Evolutionary conservation across 2,329 filamentous ascomycete species (phyloP), one percentile per base, ranked within the genome.

Genomic region (Plectosphaerella sp.): DNA sequence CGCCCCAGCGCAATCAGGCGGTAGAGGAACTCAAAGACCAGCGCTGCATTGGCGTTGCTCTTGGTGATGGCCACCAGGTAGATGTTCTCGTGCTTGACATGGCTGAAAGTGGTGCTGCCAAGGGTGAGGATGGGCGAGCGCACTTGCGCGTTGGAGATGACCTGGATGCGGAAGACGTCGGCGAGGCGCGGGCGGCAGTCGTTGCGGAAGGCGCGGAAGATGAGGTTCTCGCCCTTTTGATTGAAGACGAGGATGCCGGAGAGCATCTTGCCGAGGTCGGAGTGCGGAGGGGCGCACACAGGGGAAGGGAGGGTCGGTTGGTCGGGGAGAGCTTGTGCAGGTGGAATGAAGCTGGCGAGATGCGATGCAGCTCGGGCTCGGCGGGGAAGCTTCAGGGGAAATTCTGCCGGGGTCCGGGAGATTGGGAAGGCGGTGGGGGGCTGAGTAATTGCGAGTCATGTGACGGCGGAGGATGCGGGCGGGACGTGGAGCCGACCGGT

Each of bases 31-130:
- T 99, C 94, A 66, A 99, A 99, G 22, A 99, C 91, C 52, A 99
- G 82, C 42, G 95, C 95, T 12, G 92, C 92, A 82, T 99, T 99
- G 75, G 92, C 94, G 73, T 99, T 99, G 76, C 92, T 97, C 78
- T 97, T 99, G 53, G 92, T 97, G 62, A 99, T 89, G 16, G 93
- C 94, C 51, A 97, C 93, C 61, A 99, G 74, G 72, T 97, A 99
- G 67, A 99, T 97, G 70, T 99, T 99, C 69, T 99, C 94, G 74
- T 97, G 93, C 72, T 96, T 97, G 73, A 99, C 93, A 85, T 99
- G 94, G 78, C 91, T 96, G 73, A 99, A 99, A 46, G 95, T 99
- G 52, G 94, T 99, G 69, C 91, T 96, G 58, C 95, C 94, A 53
- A 99, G 84, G 5, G 94, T 99, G 63, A 99, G 80, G 72, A 99